These are phyloP conservation scores for Podospora conica DNA, from an alignment of 495 filamentous ascomycete species.

Conservation along the genomic window DNA sequence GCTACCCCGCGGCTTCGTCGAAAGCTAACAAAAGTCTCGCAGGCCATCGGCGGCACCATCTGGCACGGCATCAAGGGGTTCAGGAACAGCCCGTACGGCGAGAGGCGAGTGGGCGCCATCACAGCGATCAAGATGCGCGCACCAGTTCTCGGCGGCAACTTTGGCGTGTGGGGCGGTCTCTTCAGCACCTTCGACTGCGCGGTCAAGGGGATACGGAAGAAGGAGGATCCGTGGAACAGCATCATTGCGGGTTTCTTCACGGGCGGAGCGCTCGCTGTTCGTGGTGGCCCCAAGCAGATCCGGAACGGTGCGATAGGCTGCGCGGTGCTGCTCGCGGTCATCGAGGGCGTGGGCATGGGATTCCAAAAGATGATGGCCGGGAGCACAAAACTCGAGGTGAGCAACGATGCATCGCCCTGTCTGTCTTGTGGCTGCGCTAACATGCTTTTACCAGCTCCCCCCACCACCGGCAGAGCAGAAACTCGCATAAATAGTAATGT, in stretches of 20 bases:
- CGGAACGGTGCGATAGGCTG: slow-evolving; percentile 94
- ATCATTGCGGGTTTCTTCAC: slow-evolving; percentile 97
- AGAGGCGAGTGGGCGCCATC: slow-evolving; percentile 89
- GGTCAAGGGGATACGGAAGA: slow-evolving; percentile 91
- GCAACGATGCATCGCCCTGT: not conserved
- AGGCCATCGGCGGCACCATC: slow-evolving; percentile 87
- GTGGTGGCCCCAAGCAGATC: slow-evolving; percentile 82
- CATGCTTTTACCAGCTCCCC: slow-evolving; percentile 25
- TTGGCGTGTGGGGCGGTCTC: slow-evolving; percentile 87
- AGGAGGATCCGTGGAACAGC: slow-evolving; percentile 96
- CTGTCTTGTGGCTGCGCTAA: not conserved
- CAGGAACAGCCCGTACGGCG: slow-evolving; percentile 81
- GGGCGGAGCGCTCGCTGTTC: slow-evolving; percentile 80
- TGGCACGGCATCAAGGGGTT: slow-evolving; percentile 99
- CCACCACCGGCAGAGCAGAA: slow-evolving; percentile 37
- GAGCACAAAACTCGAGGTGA: slow-evolving; percentile 76
- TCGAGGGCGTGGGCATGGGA: slow-evolving; percentile 95
- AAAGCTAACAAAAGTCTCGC: not conserved
- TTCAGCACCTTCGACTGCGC: slow-evolving; percentile 95
- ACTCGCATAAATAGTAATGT: slow-evolving; percentile 27
- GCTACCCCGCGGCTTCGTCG: not conserved
- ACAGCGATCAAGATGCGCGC: slow-evolving; percentile 97
- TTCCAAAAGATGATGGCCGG: slow-evolving; percentile 96
- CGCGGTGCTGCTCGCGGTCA: slow-evolving; percentile 86
- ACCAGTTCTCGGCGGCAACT: slow-evolving; percentile 94